Conservation (phyloP, 495 filamentous ascomycete species). For the Rostrohypoxylon terebratum region DNA sequence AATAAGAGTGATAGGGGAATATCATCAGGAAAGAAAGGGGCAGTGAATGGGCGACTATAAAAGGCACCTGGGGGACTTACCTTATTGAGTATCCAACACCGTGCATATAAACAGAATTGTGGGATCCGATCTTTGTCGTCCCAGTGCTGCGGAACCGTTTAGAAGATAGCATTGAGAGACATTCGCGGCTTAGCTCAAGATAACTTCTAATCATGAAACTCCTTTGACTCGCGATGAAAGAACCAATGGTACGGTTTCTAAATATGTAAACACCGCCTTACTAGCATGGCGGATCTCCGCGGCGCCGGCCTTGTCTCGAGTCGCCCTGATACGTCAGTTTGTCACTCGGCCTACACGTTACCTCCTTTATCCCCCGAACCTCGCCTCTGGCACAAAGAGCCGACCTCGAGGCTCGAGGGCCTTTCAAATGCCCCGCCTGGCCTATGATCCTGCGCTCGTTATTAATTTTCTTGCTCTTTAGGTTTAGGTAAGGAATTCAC, state of each 20-base stretch:
- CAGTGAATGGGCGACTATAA: not conserved
- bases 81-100: not conserved
- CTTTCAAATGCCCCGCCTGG: not conserved
- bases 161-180: not conserved
- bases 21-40: no score
- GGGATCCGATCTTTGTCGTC: not conserved
- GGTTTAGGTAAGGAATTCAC: slow-evolving; percentile 9
- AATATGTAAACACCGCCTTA: not conserved
- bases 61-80: not conserved
- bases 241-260: not conserved
- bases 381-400: slow-evolving; percentile 26
- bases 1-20: not conserved
- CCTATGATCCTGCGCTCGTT: slow-evolving; percentile 4
- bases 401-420: not conserved
- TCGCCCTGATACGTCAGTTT: not conserved
- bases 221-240: not conserved
- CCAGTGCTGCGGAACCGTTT: not conserved
- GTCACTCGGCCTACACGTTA: not conserved
- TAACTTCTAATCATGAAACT: not conserved
- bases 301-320: not conserved
- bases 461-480: not conserved
- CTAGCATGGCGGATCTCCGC: no score
- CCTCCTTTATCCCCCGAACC: slow-evolving; percentile 23
- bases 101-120: not conserved
- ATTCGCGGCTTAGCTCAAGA: slow-evolving; percentile 1